Evolutionary conservation across 495 filamentous ascomycete genomes (phyloP), one percentile per base, ranked within the genome.

Genomic region (Penicillium goetzii): DNA sequence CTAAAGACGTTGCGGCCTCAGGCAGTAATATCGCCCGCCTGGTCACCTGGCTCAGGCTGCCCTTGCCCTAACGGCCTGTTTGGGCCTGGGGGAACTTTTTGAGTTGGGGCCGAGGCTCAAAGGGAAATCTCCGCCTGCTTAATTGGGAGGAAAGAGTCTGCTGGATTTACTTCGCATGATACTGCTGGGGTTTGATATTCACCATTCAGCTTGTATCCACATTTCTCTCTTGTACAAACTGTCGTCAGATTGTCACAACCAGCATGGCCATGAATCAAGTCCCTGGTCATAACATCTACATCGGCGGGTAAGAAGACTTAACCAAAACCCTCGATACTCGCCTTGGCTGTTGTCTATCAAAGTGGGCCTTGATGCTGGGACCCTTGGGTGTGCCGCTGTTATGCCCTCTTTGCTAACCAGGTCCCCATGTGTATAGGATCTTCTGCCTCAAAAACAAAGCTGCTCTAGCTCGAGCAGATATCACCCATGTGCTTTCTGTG

Each of bases 401-500:
- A 11, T 45, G 1, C 23, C 11, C 19, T 50, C 51, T 21, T 26
- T 63, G 49, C 63, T 62, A 57, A 65, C 59, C 26, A 12, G 45
- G 10, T 53, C 49, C 6, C 50, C 33, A 65, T 56, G 5, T 45
- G 14, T 54, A 30, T 38, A 97, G 93, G 41, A 83, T 96, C 55
- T 91, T 93, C 76, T 85, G 89, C 21, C 76, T 97, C 63, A 86
- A 86, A 40, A 86, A 89, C 40, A 85, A 86, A 62, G 77, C 86
- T 3, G 83, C 88, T 17, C 78, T 99, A 33, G 76, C 83, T 56
- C 81, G 88, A 62, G 84, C 86, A 62, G 89, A 89, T 51, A 92
- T 98, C 73, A 97, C 92, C 3, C 94, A 97, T 77, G 82, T 98
- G 38, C 78, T 99, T n/a, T 97, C 94, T 2, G 92, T 92, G 61